These are phyloP conservation scores for Closterium sp. DNA, from an alignment of 139 green algal species.

Conservation along the genomic window DNA sequence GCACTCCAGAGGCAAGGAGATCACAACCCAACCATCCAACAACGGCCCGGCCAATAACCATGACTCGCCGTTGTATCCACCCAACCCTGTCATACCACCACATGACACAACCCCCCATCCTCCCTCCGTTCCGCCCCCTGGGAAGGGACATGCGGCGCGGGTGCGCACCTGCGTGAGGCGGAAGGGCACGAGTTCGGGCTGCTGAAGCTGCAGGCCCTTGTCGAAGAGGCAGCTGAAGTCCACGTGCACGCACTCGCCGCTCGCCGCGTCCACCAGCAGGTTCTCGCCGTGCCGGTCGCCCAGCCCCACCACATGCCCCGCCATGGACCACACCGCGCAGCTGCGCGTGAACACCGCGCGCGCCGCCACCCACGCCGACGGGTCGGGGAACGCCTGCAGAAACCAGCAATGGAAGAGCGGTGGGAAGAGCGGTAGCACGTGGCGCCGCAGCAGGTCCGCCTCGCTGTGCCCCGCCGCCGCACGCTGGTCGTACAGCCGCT, in stretches of 20 bases:
- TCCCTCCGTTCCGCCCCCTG: too few relatives aligned
- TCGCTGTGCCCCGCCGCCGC: slow-evolving; percentile 1
- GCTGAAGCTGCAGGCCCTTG: slow-evolving; percentile 70
- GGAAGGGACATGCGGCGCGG: too few relatives aligned
- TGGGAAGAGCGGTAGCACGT: slow-evolving; percentile 70
- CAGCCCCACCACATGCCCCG: slow-evolving; percentile 65
- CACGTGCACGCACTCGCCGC: slow-evolving; percentile 71
- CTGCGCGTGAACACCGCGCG: slow-evolving; percentile 77
- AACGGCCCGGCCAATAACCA: too few relatives aligned
- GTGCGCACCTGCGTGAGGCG: slow-evolving; percentile 84
- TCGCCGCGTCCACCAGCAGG: slow-evolving; percentile 87
- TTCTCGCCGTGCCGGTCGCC: slow-evolving; percentile 89
- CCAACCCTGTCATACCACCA: too few relatives aligned
- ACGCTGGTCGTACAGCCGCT: slow-evolving; percentile 66
- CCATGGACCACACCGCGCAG: slow-evolving; percentile 67
- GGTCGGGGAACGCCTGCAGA: slow-evolving; percentile 73
- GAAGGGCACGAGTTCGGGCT: slow-evolving; percentile 94
- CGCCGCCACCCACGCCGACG: slow-evolving; percentile 78
- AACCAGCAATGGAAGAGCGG: slow-evolving; percentile 85
- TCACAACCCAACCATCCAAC: too few relatives aligned
- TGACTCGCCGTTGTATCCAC: too few relatives aligned
- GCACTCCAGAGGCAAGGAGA: too few relatives aligned
- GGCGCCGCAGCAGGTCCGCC: slow-evolving; percentile 18
- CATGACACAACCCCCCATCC: too few relatives aligned
- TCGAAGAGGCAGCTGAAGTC: slow-evolving; percentile 86